Evolutionary conservation across 257 asterid species (phyloP), one percentile per base, ranked within the genome.

Genomic region (Salvia hispanica): DNA sequence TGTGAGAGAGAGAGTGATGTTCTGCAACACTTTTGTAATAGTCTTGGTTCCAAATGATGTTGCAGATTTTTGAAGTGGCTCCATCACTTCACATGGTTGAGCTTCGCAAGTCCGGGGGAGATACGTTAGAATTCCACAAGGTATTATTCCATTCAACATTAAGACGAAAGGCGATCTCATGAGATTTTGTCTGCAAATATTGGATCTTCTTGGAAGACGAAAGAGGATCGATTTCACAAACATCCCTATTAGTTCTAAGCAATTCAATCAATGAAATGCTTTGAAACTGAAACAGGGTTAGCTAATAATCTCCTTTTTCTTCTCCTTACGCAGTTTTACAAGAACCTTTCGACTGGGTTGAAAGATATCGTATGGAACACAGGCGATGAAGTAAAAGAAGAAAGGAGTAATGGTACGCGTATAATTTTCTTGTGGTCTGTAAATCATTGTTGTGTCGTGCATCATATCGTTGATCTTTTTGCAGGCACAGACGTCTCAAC

Each of bases 21-120:
- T 50, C 9, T 50, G 55, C 31, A 50, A 50, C 60, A 10, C 5
- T 18, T 25, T 71, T 45, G 54, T 5, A 72, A 64, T 70, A 25
- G 9, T 59, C 54, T 25, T 25, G 31, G 31, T 25, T 2, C 31
- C 31, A 25, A 25, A 25, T 25, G 31, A 0, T 50, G 4, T 48
- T 74, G 74, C 84, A 92, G 98, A 71, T 92, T 14, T 87, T 82
- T 72, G 98, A 92, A 82, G 96, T 92, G 72, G 95, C 98, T 58
- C 98, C 98, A 47, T 89, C 95, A 0, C 82, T 92, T 44, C 83
- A 83, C 83, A 87, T 92, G 89, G 96, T 92, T 50, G 96, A 92
- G 85, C 84, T 92, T 78, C 95, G 96, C 62, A 92, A 92, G 79
- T 82, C 95, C 33, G 96, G 96, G 52, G 98, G 98, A 66, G 98